Conservation (phyloP, 2,329 filamentous ascomycete species). For the Fusarium sp. region DNA sequence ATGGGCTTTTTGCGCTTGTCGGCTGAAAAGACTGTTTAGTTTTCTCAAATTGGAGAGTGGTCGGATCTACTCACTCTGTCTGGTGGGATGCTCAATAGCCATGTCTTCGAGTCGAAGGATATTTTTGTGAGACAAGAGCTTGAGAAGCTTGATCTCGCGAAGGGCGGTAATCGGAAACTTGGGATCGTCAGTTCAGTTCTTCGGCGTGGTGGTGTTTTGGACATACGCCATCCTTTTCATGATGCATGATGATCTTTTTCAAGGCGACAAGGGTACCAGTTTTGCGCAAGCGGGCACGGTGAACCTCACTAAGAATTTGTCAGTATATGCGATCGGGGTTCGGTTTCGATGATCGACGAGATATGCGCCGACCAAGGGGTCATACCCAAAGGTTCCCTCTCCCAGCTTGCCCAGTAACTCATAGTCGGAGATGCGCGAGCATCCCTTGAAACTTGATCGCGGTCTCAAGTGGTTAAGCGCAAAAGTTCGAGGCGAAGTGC, state of each 20-base stretch:
- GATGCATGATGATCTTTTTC: constrained; percentile 99
- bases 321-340: constrained; percentile 11
- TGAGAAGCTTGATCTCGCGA: constrained; percentile 96
- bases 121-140: constrained; percentile 92
- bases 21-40: constrained; percentile 56
- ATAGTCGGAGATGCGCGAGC: constrained; percentile 85
- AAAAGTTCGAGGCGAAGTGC: constrained; percentile 67
- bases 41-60: not conserved
- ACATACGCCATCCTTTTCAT: constrained; percentile 93
- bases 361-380: constrained; percentile 22
- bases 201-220: constrained; percentile 1
- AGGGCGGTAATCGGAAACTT: constrained; percentile 97
- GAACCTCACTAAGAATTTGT: constrained; percentile 75
- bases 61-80: constrained; percentile 64
- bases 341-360: constrained; percentile 19
- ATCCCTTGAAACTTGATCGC: constrained; percentile 79
- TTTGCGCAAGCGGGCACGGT: constrained; percentile 84
- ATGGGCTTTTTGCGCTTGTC: constrained; percentile 85
- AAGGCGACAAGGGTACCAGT: constrained; percentile 83
- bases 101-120: constrained; percentile 92
- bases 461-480: constrained; percentile 68
- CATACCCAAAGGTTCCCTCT: constrained; percentile 93
- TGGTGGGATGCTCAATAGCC: constrained; percentile 84
- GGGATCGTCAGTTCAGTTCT: constrained; percentile 20
- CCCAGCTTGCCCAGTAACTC: constrained; percentile 86